Conservation (phyloP, 306 rosid species). For the Purshia tridentata region DNA sequence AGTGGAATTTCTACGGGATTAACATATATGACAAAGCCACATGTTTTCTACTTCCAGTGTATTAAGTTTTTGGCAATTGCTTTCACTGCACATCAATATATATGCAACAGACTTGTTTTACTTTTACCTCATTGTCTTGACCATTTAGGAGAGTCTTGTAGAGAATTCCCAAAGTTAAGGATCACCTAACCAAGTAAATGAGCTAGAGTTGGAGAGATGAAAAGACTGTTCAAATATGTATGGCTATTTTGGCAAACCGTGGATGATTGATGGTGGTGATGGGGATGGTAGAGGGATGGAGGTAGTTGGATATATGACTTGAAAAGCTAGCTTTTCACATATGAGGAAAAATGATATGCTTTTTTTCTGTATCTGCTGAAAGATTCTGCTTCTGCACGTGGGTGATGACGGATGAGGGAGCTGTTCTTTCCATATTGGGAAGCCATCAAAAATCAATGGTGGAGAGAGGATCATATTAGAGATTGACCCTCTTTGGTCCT, state of each 20-base stretch:
- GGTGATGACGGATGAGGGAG: not conserved
- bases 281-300: not conserved
- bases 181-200: not conserved
- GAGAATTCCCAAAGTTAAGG: no score
- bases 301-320: not conserved
- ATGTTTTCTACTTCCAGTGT: not conserved
- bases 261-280: not conserved
- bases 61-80: no score
- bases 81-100: no score
- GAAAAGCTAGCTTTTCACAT: not conserved
- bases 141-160: not conserved
- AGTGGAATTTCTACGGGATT: not conserved
- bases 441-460: not conserved
- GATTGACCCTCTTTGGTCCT: not conserved
- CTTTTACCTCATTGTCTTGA: not conserved
- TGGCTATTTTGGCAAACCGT: not conserved
- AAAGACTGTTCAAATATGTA: not conserved
- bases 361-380: not conserved
- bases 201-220: not conserved
- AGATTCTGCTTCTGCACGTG: not conserved
- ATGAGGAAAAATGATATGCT: not conserved
- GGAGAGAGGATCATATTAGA: not conserved
- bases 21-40: not conserved
- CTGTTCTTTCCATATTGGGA: constrained; percentile 2
- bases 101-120: not conserved